Conservation (phyloP, 768 basidiomycete species). For the Tricholoma flavovirens region DNA sequence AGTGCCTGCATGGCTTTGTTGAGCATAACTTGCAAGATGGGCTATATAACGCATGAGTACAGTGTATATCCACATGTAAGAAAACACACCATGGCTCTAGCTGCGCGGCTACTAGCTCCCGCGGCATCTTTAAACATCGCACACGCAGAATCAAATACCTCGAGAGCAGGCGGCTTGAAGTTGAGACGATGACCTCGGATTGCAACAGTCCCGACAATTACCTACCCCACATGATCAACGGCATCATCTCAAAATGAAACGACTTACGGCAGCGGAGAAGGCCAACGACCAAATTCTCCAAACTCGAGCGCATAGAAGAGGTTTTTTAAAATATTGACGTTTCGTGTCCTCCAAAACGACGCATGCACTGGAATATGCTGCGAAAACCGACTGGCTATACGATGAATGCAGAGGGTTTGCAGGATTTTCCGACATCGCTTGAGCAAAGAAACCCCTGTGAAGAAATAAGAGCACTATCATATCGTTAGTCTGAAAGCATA, state of each 20-base stretch:
- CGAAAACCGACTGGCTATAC: constrained; percentile 44
- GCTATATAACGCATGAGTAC: constrained; percentile 22
- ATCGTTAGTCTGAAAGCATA: constrained; percentile 7
- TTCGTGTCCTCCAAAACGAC: constrained; percentile 37
- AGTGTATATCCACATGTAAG: neutral
- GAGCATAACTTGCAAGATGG: constrained; percentile 40
- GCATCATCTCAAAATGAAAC: neutral
- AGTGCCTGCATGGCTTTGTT: constrained; percentile 33
- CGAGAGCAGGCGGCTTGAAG: constrained; percentile 40
- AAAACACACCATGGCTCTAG: constrained; percentile 38
- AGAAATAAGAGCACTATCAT: constrained; percentile 45
- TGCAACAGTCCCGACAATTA: constrained; percentile 51
- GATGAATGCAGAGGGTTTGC: constrained; percentile 42
- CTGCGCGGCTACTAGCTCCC: constrained; percentile 41
- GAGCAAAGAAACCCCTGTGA: constrained; percentile 55
- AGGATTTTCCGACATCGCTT: constrained; percentile 45
- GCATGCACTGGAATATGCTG: constrained; percentile 48
- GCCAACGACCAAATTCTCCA: constrained; percentile 57
- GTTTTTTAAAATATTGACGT: constrained; percentile 37
- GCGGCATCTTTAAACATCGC: constrained; percentile 39
- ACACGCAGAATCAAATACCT: constrained; percentile 42
- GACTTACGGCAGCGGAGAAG: constrained; percentile 48
- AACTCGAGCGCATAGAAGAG: constrained; percentile 42
- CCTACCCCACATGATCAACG: constrained; percentile 22
- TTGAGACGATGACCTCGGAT: constrained; percentile 37